A percentile compares a stretch with the other conserved stretches of the same genome.
These are phyloP conservation scores for Solanum hybrid DNA, from an alignment of 305 asterid species.

Conservation along the genomic window DNA sequence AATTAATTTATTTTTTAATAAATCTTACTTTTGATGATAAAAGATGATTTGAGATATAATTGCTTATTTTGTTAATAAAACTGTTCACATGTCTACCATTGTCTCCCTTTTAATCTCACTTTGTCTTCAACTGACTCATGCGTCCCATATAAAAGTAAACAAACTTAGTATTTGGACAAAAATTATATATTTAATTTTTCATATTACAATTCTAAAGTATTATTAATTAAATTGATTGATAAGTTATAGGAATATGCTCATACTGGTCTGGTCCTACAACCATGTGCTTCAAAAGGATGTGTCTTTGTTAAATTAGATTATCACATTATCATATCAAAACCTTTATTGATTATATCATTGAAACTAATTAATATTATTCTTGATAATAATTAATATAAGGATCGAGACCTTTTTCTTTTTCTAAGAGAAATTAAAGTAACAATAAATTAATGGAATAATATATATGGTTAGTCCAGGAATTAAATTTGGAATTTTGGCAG, in stretches of 20 bases:
- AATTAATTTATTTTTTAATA: not conserved
- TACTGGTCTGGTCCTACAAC: slow-evolving; percentile 21
- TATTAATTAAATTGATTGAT: slow-evolving; percentile 1
- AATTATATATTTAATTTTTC: not conserved
- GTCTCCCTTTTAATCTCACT: not conserved
- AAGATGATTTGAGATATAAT: slow-evolving; percentile 5
- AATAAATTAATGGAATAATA: not conserved
- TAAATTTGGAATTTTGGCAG: not conserved
- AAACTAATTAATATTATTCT: not conserved
- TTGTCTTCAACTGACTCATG: slow-evolving; percentile 2
- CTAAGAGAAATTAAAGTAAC: not conserved
- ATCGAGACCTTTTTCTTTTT: not conserved
- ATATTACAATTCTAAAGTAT: slow-evolving; percentile 1
- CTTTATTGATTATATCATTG: not conserved
- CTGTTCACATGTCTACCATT: slow-evolving; percentile 8
- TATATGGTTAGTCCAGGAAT: not conserved
- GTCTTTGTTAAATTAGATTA: slow-evolving; percentile 3
- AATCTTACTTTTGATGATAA: not conserved
- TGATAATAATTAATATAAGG: not conserved
- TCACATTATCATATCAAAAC: slow-evolving; percentile 6
- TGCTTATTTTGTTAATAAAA: not conserved
- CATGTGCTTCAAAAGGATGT: slow-evolving; percentile 16
- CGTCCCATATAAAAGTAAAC: not conserved
- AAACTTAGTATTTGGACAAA: slow-evolving; percentile 4
- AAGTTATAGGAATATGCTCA: not conserved